Percentiles rank a stretch among this genome's conserved stretches.
Conservation (phyloP, 2,329 filamentous ascomycete species). For the Hyphodiscus sp. region DNA sequence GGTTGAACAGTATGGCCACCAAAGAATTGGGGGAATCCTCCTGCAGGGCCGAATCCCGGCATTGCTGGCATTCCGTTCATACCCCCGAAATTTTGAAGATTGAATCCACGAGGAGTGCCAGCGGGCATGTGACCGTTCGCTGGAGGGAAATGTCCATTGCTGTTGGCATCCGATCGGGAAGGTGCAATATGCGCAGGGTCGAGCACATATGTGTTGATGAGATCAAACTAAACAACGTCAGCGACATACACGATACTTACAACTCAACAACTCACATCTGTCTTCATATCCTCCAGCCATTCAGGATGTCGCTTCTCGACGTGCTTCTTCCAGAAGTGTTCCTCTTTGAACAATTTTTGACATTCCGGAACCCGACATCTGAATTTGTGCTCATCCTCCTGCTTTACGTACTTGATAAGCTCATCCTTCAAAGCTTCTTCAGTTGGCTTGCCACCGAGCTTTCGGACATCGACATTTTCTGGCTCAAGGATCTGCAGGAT, state of each 20-base stretch:
- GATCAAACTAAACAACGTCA: conserved; percentile 58
- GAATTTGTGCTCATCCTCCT: conserved; percentile 96
- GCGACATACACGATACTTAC: conserved; percentile 10
- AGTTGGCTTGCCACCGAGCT: conserved; percentile 80
- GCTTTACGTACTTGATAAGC: conserved; percentile 80
- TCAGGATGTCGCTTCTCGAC: conserved; percentile 92
- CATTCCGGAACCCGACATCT: conserved; percentile 95
- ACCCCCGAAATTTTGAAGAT: conserved; percentile 61
- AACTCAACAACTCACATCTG: conserved; percentile 60
- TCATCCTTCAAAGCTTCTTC: conserved; percentile 87
- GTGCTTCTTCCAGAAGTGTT: conserved; percentile 96
- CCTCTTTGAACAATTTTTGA: conserved; percentile 93
- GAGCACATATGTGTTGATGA: conserved; percentile 90
- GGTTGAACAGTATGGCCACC: conserved; percentile 39
- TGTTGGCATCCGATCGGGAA: conserved; percentile 87
- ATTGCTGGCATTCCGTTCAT: conserved; percentile 52
- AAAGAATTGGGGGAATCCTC: conserved; percentile 49
- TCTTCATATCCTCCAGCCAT: conserved; percentile 73
- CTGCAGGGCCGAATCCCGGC: conserved; percentile 48
- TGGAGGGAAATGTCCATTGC: conserved; percentile 89
- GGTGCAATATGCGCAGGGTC: conserved; percentile 94
- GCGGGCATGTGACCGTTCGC: conserved; percentile 67
- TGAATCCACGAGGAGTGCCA: conserved; percentile 89
- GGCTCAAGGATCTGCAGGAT: conserved; percentile 88
- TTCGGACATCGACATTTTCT: conserved; percentile 77